phyloP scores from a whole-genome alignment of 1,284 basidiomycete genomes.

The Phellopilus nigrolimitatus region DNA sequence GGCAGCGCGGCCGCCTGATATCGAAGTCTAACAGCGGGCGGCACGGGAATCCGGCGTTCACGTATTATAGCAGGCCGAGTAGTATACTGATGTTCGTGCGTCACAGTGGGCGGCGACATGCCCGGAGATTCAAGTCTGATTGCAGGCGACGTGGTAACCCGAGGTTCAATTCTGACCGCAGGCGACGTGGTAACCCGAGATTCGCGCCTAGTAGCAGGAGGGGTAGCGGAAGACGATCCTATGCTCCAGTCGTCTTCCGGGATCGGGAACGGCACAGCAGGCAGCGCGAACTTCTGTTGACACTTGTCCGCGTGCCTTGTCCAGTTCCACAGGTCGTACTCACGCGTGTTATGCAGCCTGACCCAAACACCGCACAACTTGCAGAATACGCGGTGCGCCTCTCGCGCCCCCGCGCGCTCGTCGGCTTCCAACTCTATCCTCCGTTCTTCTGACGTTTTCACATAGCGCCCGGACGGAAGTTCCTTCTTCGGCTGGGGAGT shows the following conservation, averaged over 20 bases:
- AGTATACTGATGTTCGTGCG: too few relatives aligned
- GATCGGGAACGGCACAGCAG: not conserved
- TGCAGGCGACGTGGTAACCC: too few relatives aligned
- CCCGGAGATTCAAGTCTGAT: too few relatives aligned
- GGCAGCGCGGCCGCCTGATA: too few relatives aligned
- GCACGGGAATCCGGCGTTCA: too few relatives aligned
- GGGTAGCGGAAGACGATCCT: not conserved
- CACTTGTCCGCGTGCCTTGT: conserved; percentile 17
- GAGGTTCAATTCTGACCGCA: too few relatives aligned
- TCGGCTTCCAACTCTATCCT: conserved; percentile 5
- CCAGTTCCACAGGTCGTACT: conserved; percentile 20
- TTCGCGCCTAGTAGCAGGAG: not conserved
- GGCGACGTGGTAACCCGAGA: not conserved
- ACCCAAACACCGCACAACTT: conserved; percentile 14
- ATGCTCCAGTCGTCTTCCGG: too few relatives aligned
- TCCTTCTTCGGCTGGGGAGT: not conserved
- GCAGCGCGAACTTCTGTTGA: not conserved
- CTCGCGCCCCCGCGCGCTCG: not conserved
- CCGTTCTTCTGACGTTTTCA: conserved; percentile 9
- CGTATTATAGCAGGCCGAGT: too few relatives aligned
- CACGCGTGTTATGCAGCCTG: conserved; percentile 13
- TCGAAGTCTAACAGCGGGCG: too few relatives aligned
- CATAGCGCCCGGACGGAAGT: not conserved
- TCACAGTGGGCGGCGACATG: too few relatives aligned
- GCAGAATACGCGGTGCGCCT: conserved; percentile 15